phyloP scores from a whole-genome alignment of 1,139 yeast genomes.

The Debaryomycetaceae sp. region DNA sequence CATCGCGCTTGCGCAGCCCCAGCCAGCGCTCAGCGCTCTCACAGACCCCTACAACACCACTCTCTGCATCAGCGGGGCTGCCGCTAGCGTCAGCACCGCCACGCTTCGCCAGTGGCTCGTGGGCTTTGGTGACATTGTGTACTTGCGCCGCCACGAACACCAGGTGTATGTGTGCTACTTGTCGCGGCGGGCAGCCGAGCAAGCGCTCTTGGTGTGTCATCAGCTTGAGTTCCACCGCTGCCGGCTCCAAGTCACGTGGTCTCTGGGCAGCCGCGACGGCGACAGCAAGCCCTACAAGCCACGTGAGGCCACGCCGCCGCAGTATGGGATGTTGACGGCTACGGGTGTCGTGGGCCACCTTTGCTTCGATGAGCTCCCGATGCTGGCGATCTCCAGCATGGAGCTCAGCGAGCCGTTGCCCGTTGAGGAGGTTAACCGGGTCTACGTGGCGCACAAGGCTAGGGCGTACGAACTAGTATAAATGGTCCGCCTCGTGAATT shows the following conservation, averaged over 20 bases:
- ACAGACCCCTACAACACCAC: constrained; percentile 38
- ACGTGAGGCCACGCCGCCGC: too few relatives aligned
- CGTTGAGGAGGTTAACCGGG: constrained; percentile 14
- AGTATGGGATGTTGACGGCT: too few relatives aligned
- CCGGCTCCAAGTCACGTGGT: constrained; percentile 33
- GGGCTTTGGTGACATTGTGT: constrained; percentile 33
- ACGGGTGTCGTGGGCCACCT: too few relatives aligned
- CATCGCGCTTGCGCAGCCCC: constrained; percentile 24
- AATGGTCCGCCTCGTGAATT: constrained; percentile 12
- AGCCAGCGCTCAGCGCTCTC: constrained; percentile 26
- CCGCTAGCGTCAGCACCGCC: constrained; percentile 23
- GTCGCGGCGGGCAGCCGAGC: constrained; percentile 32
- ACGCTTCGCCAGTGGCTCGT: constrained; percentile 28
- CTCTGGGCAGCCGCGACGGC: constrained; percentile 15
- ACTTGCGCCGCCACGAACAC: constrained; percentile 16
- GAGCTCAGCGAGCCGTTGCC: constrained; percentile 20
- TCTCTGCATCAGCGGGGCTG: constrained; percentile 26
- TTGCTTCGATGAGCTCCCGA: too few relatives aligned
- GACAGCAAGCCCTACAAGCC: too few relatives aligned
- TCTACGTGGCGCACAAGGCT: constrained; percentile 15
- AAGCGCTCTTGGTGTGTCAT: constrained; percentile 30
- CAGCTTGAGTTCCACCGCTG: constrained; percentile 29
- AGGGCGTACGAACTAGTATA: constrained; percentile 14
- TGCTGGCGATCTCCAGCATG: too few relatives aligned
- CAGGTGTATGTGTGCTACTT: constrained; percentile 25